phyloP scores from a whole-genome alignment of 257 asterid species.

The Jaltomata sinuosa region DNA sequence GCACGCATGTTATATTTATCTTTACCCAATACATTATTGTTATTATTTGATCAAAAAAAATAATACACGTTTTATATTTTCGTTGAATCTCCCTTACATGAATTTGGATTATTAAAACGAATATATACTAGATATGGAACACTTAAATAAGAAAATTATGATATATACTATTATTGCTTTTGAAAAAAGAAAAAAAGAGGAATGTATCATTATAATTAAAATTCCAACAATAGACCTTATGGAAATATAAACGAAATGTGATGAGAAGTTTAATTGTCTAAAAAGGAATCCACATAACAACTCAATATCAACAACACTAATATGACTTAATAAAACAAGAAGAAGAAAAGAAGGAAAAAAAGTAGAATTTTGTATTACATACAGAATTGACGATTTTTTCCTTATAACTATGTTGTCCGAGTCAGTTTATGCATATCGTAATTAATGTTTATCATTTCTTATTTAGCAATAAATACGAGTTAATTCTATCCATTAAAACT shows the following conservation, averaged over 20 bases:
- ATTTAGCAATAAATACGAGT: too few species aligned
- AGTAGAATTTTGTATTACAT: not conserved
- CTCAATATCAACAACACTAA: not conserved
- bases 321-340: too few species aligned
- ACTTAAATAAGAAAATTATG: not conserved
- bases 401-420: too few species aligned
- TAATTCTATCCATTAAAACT: too few species aligned
- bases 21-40: too few species aligned
- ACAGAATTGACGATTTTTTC: not conserved
- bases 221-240: not conserved
- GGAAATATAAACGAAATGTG: not conserved
- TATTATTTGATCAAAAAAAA: too few species aligned
- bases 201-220: not conserved
- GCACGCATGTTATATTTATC: too few species aligned
- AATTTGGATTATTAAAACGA: not conserved
- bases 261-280: not conserved
- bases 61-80: not conserved
- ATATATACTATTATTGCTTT: not conserved
- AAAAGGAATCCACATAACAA: too few species aligned
- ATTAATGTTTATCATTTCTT: too few species aligned
- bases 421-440: too few species aligned
- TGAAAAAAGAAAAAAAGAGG: not conserved
- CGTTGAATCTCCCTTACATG: rapidly evolving
- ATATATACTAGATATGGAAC: not conserved
- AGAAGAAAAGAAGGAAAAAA: not conserved